These are phyloP conservation scores for Arctium minus DNA, from an alignment of 129 eudicot species.

Conservation along the genomic window DNA sequence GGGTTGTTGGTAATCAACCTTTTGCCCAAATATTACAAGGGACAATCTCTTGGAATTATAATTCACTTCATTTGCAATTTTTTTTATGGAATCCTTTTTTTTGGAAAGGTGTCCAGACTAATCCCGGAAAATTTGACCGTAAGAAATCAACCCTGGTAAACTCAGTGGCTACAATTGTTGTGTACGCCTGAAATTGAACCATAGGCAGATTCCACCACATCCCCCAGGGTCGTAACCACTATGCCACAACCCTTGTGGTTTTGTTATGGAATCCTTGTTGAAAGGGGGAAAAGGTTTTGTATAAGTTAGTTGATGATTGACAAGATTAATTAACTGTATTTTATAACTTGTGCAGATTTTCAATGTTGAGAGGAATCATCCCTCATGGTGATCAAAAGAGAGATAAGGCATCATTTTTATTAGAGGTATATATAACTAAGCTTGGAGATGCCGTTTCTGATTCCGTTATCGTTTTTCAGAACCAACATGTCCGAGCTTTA, in stretches of 20 bases:
- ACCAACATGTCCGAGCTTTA: neutral
- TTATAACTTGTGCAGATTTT: slow-evolving; percentile 57
- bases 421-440: slow-evolving; percentile 49
- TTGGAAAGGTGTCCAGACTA: neutral
- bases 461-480: neutral
- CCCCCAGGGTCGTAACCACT: too few species aligned
- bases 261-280: neutral
- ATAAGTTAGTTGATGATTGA: neutral
- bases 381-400: slow-evolving; percentile 93
- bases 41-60: neutral
- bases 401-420: slow-evolving; percentile 90
- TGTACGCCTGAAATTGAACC: too few species aligned
- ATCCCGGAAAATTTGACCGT: too few species aligned
- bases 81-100: neutral
- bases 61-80: neutral
- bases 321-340: neutral
- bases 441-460: neutral
- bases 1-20: too few species aligned
- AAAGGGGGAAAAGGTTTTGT: neutral
- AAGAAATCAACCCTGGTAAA: too few species aligned
- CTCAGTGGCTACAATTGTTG: too few species aligned
- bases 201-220: too few species aligned
- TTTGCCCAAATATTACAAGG: too few species aligned
- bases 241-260: too few species aligned
- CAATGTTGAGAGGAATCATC: slow-evolving; percentile 80